Evolutionary conservation across 2,329 filamentous ascomycete genomes (phyloP).

Genomic region (Paracamarosporium sp.): DNA sequence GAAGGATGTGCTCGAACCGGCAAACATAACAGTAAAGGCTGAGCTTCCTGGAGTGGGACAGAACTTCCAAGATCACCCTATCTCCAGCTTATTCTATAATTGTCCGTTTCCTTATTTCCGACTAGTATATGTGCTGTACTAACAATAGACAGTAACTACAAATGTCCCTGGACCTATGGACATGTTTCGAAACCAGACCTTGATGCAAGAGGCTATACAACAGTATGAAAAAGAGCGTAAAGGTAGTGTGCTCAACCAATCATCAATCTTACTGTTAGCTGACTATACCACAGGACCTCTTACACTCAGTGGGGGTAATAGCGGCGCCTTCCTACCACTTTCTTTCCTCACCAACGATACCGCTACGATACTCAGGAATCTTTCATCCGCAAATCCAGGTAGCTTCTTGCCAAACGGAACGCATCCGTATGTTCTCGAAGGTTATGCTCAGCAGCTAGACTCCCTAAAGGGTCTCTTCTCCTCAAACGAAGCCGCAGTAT

Average conservation of each 20-base stretch:
- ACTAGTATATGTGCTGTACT: not conserved
- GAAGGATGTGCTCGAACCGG: slow-evolving; percentile 21
- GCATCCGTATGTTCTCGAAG: slow-evolving; percentile 22
- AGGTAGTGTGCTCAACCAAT: slow-evolving; percentile 4
- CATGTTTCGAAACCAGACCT: slow-evolving; percentile 13
- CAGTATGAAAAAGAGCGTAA: slow-evolving; percentile 16
- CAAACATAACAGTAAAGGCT: slow-evolving; percentile 27
- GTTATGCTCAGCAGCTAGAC: slow-evolving; percentile 25
- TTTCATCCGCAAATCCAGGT: slow-evolving; percentile 18
- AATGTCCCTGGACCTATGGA: slow-evolving; percentile 8
- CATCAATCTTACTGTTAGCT: slow-evolving; percentile 25
- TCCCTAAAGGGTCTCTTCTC: slow-evolving; percentile 35
- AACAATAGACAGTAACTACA: slow-evolving; percentile 3
- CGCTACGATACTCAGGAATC: slow-evolving; percentile 2
- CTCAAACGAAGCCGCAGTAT: slow-evolving; percentile 24
- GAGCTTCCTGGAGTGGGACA: slow-evolving; percentile 32
- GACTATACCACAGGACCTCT: slow-evolving; percentile 18
- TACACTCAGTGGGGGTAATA: slow-evolving; percentile 22
- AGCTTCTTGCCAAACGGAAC: slow-evolving; percentile 22
- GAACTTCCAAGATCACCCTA: slow-evolving; percentile 38
- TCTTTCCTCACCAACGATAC: slow-evolving; percentile 1
- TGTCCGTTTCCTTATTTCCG: not conserved
- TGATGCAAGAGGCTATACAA: slow-evolving; percentile 11
- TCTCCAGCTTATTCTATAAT: slow-evolving; percentile 14
- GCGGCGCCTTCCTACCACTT: slow-evolving; percentile 14